A percentile compares a stretch with the other conserved stretches of the same genome.
These are phyloP conservation scores for Pyrenula aspistea DNA, from an alignment of 495 filamentous ascomycete genomes.

Conservation along the genomic window DNA sequence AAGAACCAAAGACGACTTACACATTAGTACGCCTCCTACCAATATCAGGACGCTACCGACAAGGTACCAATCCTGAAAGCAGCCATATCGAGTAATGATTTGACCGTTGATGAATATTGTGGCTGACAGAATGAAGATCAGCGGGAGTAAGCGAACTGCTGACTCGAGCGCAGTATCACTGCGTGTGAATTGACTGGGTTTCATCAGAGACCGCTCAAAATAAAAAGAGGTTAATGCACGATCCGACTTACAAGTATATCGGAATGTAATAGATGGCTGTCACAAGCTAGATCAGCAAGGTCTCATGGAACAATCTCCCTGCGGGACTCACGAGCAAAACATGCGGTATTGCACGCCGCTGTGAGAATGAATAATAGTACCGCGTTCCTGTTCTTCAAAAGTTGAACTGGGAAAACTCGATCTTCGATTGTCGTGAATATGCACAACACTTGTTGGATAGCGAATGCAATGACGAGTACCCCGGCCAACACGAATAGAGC, in stretches of 20 bases:
- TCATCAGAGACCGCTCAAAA: too few species aligned
- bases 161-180: slow-evolving; percentile 21
- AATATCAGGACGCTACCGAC: slow-evolving; percentile 27
- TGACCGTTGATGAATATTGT: too few species aligned
- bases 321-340: too few species aligned
- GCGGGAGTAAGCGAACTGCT: slow-evolving; percentile 24
- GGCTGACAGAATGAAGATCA: too few species aligned
- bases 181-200: slow-evolving; percentile 28
- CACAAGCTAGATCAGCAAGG: too few species aligned
- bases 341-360: slow-evolving; percentile 10
- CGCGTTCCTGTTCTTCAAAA: slow-evolving; percentile 19
- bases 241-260: too few species aligned
- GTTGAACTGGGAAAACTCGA: slow-evolving; percentile 38
- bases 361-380: slow-evolving; percentile 31
- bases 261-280: slow-evolving; percentile 42
- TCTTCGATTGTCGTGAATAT: slow-evolving; percentile 29
- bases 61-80: too few species aligned
- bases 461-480: slow-evolving; percentile 11
- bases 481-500: too few species aligned
- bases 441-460: slow-evolving; percentile 30
- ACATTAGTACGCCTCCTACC: slow-evolving; percentile 32
- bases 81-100: too few species aligned
- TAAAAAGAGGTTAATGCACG: too few species aligned
- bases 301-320: too few species aligned
- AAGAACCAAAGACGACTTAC: too few species aligned